A percentile compares a stretch with the other conserved stretches of the same genome.
phyloP scores from a whole-genome alignment of 441 rosid genomes.

The Erodium texanum region DNA sequence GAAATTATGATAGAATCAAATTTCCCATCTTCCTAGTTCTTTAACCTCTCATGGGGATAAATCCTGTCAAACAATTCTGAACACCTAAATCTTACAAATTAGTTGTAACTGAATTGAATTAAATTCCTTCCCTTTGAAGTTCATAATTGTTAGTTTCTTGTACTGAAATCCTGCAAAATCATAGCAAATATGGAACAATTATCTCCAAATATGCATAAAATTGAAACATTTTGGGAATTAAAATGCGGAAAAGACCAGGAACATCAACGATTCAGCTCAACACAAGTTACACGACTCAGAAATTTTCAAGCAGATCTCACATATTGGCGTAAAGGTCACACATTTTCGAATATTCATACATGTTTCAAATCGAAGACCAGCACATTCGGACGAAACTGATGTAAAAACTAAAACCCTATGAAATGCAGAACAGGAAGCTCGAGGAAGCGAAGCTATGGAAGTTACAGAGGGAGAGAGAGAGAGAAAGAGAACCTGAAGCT shows the following conservation, averaged over 20 bases:
- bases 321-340: neutral
- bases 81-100: neutral
- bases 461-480: neutral
- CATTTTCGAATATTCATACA: no score
- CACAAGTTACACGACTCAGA: neutral
- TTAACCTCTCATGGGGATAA: neutral
- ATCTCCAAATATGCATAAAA: no score
- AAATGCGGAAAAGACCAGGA: neutral
- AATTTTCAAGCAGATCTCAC: neutral
- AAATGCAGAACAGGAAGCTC: neutral
- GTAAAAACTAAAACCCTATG: neutral
- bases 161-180: neutral
- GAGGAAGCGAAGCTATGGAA: neutral
- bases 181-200: neutral
- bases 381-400: neutral
- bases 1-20: neutral
- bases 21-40: neutral
- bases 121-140: neutral
- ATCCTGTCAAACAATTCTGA: neutral
- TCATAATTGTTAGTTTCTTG: neutral
- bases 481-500: conserved; percentile 50
- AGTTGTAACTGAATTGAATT: neutral
- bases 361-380: neutral
- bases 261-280: neutral
- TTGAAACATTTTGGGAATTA: no score